phyloP scores from a whole-genome alignment of 2,329 filamentous ascomycete genomes.

The Fusarium sublunatum region DNA sequence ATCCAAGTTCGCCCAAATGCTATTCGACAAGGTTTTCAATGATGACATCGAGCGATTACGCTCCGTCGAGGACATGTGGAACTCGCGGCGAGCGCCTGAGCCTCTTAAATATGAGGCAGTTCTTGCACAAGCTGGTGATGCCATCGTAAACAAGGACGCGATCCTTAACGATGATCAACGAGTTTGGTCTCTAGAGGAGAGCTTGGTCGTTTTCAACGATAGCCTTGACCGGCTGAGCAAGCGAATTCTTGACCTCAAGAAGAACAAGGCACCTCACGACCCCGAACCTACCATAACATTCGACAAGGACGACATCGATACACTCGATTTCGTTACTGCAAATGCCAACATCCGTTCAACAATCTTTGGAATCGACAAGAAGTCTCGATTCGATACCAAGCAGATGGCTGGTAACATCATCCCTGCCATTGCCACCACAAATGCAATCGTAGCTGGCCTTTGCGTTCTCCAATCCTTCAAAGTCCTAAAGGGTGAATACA shows the following conservation, averaged over 20 bases:
- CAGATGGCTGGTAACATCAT: slow-evolving; percentile 99
- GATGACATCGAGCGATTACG: slow-evolving; percentile 84
- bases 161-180: slow-evolving; percentile 75
- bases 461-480: slow-evolving; percentile 95
- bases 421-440: slow-evolving; percentile 96
- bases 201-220: slow-evolving; percentile 86
- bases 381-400: slow-evolving; percentile 96
- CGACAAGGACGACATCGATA: slow-evolving; percentile 97
- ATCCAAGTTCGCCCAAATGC: slow-evolving; percentile 77
- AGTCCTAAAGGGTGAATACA: slow-evolving; percentile 78
- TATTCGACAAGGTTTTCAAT: slow-evolving; percentile 94
- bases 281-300: slow-evolving; percentile 79
- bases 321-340: slow-evolving; percentile 91
- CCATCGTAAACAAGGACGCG: slow-evolving; percentile 64
- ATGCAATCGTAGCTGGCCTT: slow-evolving; percentile 92
- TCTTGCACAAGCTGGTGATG: slow-evolving; percentile 61
- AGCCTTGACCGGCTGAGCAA: slow-evolving; percentile 82
- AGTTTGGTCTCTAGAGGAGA: slow-evolving; percentile 85
- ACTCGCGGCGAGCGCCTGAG: slow-evolving; percentile 78
- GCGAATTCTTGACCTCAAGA: slow-evolving; percentile 74
- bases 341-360: slow-evolving; percentile 89
- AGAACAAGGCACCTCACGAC: slow-evolving; percentile 57
- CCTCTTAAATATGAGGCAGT: slow-evolving; percentile 76
- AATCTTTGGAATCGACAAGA: slow-evolving; percentile 88
- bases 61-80: slow-evolving; percentile 98